Evolutionary conservation across 169 alveolate genomes (phyloP).

Genomic region (Plasmodium relictum): DNA sequence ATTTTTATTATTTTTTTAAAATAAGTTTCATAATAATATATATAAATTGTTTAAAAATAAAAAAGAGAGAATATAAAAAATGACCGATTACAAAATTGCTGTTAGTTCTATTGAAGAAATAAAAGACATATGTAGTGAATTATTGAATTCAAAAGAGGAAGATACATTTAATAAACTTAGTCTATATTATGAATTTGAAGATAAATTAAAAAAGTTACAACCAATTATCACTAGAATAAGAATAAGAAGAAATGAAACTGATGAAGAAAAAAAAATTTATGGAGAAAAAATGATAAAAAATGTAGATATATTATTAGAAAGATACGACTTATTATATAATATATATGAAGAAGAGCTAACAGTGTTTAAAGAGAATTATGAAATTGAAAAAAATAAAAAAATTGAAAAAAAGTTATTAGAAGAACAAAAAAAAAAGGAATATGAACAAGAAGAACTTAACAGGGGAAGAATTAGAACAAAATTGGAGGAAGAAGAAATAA

Average conservation of each 20-base stretch:
- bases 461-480: conserved; percentile 52
- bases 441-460: conserved; percentile 40
- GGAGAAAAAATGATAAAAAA: conserved; percentile 72
- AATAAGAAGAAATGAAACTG: conserved; percentile 60
- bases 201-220: conserved; percentile 35
- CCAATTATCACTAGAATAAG: conserved; percentile 70
- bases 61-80: background rate
- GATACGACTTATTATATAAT: conserved; percentile 44
- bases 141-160: conserved; percentile 56
- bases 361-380: conserved; percentile 66
- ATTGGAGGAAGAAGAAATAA: conserved; percentile 41
- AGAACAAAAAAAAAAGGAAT: conserved; percentile 42
- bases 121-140: conserved; percentile 43
- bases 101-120: conserved; percentile 38
- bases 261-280: conserved; percentile 48
- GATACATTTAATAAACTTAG: conserved; percentile 52
- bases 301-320: conserved; percentile 62
- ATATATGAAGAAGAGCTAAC: conserved; percentile 68
- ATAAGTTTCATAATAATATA: no score
- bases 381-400: conserved; percentile 52
- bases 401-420: conserved; percentile 43
- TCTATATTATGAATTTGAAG: conserved; percentile 47
- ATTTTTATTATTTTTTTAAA: no score
- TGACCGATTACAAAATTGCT: conserved; percentile 68
- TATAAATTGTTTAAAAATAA: no score